These are phyloP conservation scores for Ogataea wickerhamii DNA, from an alignment of 805 yeast genomes.

Conservation along the genomic window DNA sequence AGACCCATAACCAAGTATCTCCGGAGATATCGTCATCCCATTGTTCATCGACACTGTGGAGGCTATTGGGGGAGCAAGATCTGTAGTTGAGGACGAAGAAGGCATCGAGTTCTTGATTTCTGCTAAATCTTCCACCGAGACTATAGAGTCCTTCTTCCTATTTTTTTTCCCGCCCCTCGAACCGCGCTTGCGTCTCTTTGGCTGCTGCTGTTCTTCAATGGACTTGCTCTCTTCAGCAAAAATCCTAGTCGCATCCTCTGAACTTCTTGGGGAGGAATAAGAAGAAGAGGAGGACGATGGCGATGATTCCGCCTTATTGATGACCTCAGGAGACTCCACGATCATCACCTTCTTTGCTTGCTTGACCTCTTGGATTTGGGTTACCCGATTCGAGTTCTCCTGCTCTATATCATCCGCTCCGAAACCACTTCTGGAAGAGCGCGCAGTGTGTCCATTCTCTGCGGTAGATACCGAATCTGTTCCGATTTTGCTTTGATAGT, in stretches of 20 bases:
- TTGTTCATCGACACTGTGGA: conserved; percentile 24
- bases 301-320: conserved; percentile 10
- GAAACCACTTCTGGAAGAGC: background rate
- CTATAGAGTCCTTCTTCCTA: conserved; percentile 33
- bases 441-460: conserved; percentile 8
- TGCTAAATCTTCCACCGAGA: conserved; percentile 2
- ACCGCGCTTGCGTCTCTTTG: conserved; percentile 76
- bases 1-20: conserved; percentile 89
- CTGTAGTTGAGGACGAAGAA: conserved; percentile 4
- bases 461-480: background rate
- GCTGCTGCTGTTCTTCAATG: conserved; percentile 15
- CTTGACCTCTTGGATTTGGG: conserved; percentile 1
- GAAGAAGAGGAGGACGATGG: conserved; percentile 15
- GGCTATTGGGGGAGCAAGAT: conserved; percentile 2
- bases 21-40: conserved; percentile 62
- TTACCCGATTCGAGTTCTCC: background rate
- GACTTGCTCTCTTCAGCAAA: conserved; percentile 13
- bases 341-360: conserved; percentile 13
- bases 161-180: conserved; percentile 76
- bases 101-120: conserved; percentile 1
- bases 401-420: conserved; percentile 2
- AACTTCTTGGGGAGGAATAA: conserved; percentile 8
- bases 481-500: conserved; percentile 9
- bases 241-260: conserved; percentile 5
- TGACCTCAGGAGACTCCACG: conserved; percentile 10